These are phyloP conservation scores for Ogataea naganishii DNA, from an alignment of 805 yeast species.

Conservation along the genomic window DNA sequence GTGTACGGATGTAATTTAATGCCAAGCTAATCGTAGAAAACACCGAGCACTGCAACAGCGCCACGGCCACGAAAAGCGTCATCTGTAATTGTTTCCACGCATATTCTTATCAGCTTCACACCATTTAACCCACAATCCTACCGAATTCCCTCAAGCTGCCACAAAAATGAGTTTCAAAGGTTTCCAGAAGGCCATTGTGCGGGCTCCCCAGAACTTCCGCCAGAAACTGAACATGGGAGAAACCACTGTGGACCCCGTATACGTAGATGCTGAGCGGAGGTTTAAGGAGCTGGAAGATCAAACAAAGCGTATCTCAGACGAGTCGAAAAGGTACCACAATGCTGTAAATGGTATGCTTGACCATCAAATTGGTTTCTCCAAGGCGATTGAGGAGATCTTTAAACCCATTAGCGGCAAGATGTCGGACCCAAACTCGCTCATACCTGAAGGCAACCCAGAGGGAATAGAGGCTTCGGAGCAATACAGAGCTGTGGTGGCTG, in stretches of 20 bases:
- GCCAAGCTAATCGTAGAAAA: too few relatives aligned
- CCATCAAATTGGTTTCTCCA: constrained; percentile 92
- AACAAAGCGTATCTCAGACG: constrained; percentile 83
- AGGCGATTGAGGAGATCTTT: constrained; percentile 90
- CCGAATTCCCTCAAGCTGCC: too few relatives aligned
- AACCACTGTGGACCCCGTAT: constrained; percentile 75
- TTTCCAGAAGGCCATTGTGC: constrained; percentile 63
- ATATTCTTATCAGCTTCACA: too few relatives aligned
- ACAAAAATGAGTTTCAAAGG: constrained; percentile 78
- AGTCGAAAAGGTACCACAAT: constrained; percentile 79
- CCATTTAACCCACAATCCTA: too few relatives aligned
- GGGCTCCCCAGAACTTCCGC: constrained; percentile 89
- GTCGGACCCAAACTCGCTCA: constrained; percentile 79
- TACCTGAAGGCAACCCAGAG: constrained; percentile 92
- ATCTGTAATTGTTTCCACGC: too few relatives aligned
- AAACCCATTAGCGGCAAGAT: constrained; percentile 91
- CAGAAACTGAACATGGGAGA: constrained; percentile 89
- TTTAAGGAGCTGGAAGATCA: constrained; percentile 87
- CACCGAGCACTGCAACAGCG: too few relatives aligned
- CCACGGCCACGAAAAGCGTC: too few relatives aligned
- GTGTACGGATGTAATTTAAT: too few relatives aligned
- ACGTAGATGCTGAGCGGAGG: constrained; percentile 91
- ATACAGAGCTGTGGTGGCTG: constrained; percentile 80
- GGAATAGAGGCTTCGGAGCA: constrained; percentile 93
- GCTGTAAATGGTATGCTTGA: constrained; percentile 92